Evolutionary conservation across 75 land plant species (phyloP), one percentile per base, ranked within the genome.

Genomic region (Pseudotsuga menziesii): DNA sequence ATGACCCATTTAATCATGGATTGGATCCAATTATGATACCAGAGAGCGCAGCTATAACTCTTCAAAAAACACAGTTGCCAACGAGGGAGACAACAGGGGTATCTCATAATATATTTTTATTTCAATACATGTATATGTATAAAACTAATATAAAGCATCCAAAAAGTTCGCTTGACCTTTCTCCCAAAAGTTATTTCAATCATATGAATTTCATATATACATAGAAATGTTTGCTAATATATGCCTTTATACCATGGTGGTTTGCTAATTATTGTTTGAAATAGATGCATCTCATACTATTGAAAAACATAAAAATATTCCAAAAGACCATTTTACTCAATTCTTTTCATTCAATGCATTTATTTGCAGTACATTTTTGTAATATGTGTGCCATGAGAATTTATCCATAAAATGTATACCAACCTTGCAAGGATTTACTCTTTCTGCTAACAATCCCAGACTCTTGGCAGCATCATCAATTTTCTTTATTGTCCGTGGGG

Each of bases 401-500:
- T 1, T 2, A 15, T 61, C 39, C 19, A 66, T 36, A 66, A 5
- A 56, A 35, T 35, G 35, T 20, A 70, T 7, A 22, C 19, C 32
- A 72, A 84, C 89, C 84, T 82, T 82, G 77, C 74, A 72, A 32
- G 60, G 57, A 44, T 85, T 88, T 61, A 58, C 69, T 59, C 81
- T 78, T 77, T 85, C 76, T 58, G 82, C 79, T 41, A 82, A 79
- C 20, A 85, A 75, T 12, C 77, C 70, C 57, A 70, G 81, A 74
- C 67, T 86, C 56, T 76, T 83, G 58, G 82, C 87, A 23, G 85
- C 88, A 67, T 61, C 83, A 70, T 85, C 85, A n/a, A 85, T 79
- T 79, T 79, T 85, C 57, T 67, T 70, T 56, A 83, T 58, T 11
- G n/a, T n/a, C n/a, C n/a, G n/a, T n/a, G n/a, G n/a, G n/a, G n/a